These are phyloP conservation scores for Arthrobotrys musiformis DNA, from an alignment of 2,329 filamentous ascomycete genomes.

Conservation along the genomic window DNA sequence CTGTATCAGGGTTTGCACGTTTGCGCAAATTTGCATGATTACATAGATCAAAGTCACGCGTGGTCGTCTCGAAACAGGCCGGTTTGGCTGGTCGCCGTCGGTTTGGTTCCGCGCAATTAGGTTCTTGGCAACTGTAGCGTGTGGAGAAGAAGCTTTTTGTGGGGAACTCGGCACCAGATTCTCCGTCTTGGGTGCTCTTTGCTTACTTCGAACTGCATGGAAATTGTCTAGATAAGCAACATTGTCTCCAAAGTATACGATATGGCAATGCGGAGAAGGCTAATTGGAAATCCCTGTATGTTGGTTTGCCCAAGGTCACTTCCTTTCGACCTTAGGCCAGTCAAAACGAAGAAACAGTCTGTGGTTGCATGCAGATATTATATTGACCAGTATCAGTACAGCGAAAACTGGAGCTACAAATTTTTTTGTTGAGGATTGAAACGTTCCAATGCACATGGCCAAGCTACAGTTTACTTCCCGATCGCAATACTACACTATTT, in stretches of 20 bases:
- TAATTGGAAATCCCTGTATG: constrained; percentile 29
- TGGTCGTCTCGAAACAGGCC: constrained; percentile 14
- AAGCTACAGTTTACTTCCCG: not conserved
- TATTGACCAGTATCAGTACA: not conserved
- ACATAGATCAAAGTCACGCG: constrained; percentile 19
- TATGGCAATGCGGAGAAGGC: constrained; percentile 7
- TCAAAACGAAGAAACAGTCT: constrained; percentile 1
- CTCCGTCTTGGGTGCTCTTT: constrained; percentile 32
- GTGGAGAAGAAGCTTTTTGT: constrained; percentile 55
- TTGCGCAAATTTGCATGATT: too few relatives aligned
- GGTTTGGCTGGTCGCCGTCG: constrained; percentile 31
- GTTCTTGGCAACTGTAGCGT: constrained; percentile 30
- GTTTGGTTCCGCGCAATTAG: constrained; percentile 31
- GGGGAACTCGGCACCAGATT: constrained; percentile 54
- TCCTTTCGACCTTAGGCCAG: constrained; percentile 37
- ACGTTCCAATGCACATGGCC: not conserved
- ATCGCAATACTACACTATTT: not conserved
- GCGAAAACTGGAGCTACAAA: too few relatives aligned
- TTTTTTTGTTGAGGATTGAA: not conserved
- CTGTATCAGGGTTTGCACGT: constrained; percentile 20
- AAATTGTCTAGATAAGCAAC: constrained; percentile 30
- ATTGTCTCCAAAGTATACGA: constrained; percentile 1
- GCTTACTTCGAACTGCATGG: constrained; percentile 1
- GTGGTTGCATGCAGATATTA: not conserved
- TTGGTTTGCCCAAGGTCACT: constrained; percentile 17